These are phyloP conservation scores for Penicillium expansum DNA, from an alignment of 2,329 filamentous ascomycete genomes.

Conservation along the genomic window DNA sequence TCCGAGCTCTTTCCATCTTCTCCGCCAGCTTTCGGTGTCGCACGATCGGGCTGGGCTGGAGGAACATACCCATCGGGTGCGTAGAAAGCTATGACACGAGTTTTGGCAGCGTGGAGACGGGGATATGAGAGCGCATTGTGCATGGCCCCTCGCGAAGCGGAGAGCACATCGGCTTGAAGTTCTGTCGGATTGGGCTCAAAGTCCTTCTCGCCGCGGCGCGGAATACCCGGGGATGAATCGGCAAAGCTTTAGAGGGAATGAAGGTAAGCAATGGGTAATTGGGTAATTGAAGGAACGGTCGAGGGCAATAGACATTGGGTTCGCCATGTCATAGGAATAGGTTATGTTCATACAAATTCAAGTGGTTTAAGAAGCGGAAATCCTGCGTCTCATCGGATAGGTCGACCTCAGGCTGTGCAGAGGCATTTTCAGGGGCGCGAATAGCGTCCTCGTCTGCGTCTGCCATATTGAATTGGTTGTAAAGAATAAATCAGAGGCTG, in stretches of 20 bases:
- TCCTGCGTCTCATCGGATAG: conserved; percentile 81
- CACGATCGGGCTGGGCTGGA: conserved; percentile 15
- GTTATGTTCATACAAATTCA: conserved; percentile 47
- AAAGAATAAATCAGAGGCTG: background rate
- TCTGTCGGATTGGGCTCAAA: conserved; percentile 90
- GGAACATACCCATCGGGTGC: conserved; percentile 57
- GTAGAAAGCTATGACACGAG: conserved; percentile 68
- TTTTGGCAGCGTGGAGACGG: conserved; percentile 67
- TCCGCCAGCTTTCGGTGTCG: conserved; percentile 17
- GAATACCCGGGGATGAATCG: conserved; percentile 52
- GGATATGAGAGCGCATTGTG: conserved; percentile 79
- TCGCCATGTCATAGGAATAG: background rate
- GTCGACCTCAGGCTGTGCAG: conserved; percentile 54
- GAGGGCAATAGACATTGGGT: background rate
- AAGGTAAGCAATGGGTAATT: conserved; percentile 34
- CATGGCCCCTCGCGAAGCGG: conserved; percentile 81
- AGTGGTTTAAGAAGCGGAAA: conserved; percentile 68
- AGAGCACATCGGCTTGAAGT: conserved; percentile 73
- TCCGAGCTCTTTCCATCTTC: conserved; percentile 14
- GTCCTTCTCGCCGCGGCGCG: conserved; percentile 93
- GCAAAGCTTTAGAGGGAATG: conserved; percentile 26
- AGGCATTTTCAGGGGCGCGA: conserved; percentile 28
- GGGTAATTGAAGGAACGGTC: background rate
- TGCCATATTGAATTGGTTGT: conserved; percentile 33
- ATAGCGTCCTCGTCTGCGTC: conserved; percentile 46